Conservation (phyloP, 192 early-diverging fungal genomes). For the Linnemannia hyalina region DNA sequence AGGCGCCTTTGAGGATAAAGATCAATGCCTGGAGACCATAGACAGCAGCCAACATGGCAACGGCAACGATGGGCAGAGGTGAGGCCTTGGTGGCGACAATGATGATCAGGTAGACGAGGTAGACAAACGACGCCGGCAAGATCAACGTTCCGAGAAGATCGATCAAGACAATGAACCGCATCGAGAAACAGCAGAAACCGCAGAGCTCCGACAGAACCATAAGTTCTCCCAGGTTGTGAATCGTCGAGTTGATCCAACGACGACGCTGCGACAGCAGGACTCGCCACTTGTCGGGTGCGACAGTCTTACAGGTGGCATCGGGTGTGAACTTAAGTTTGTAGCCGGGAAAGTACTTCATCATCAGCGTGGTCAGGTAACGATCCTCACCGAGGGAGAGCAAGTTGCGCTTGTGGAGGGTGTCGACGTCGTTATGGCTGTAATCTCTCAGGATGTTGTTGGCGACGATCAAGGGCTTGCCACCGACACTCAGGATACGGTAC, state of each 20-base stretch:
- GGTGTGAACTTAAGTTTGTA: constrained; percentile 92
- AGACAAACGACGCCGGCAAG: constrained; percentile 89
- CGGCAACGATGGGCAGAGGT: constrained; percentile 81
- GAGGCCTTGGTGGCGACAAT: constrained; percentile 68
- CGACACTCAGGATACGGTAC: constrained; percentile 91
- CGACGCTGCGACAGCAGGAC: constrained; percentile 97
- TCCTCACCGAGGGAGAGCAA: constrained; percentile 97
- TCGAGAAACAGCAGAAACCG: constrained; percentile 90
- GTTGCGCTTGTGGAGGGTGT: constrained; percentile 98
- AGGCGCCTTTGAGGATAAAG: constrained; percentile 80
- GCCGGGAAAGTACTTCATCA: constrained; percentile 97
- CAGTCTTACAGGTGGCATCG: constrained; percentile 94
- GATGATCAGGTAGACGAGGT: constrained; percentile 88
- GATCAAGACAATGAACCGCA: constrained; percentile 96
- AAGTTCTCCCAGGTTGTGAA: constrained; percentile 88
- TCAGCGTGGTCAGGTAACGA: constrained; percentile 91
- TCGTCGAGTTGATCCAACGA: constrained; percentile 96
- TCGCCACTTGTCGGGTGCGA: constrained; percentile 90
- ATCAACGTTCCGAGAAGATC: constrained; percentile 93
- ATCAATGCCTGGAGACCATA: constrained; percentile 93
- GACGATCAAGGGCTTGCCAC: constrained; percentile 90
- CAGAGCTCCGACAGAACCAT: constrained; percentile 84
- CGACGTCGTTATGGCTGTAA: constrained; percentile 92
- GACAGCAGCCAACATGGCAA: constrained; percentile 83
- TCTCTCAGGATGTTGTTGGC: constrained; percentile 89